These are phyloP conservation scores for Pleurotus giganteus DNA, from an alignment of 768 basidiomycete genomes.

Conservation along the genomic window DNA sequence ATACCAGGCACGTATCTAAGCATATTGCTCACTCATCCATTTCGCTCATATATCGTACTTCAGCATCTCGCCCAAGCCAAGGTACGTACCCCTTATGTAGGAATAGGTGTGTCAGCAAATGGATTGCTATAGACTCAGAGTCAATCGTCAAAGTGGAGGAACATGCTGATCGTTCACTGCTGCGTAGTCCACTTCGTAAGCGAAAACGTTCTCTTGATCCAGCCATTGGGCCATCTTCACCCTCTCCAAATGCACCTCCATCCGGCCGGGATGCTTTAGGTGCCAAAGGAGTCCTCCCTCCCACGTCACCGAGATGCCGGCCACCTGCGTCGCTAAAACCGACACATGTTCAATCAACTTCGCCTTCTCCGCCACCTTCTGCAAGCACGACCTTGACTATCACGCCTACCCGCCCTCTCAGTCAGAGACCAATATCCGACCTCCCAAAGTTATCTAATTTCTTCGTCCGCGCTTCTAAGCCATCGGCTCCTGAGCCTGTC, in stretches of 20 bases:
- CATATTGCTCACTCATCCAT: no score
- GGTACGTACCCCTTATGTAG: no score
- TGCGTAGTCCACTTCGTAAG: neutral
- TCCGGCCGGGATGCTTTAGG: no score
- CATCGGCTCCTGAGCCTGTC: neutral
- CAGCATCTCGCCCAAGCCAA: no score
- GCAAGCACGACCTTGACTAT: neutral
- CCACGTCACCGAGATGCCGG: no score
- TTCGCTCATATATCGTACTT: no score
- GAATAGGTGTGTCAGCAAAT: no score
- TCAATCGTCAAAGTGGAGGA: neutral
- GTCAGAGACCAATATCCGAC: neutral
- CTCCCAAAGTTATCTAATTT: slow-evolving; percentile 1
- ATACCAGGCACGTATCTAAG: no score
- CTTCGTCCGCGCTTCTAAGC: slow-evolving; percentile 2
- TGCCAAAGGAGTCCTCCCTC: no score
- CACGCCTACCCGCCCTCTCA: neutral
- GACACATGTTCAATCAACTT: neutral
- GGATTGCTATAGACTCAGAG: neutral
- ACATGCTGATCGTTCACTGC: neutral
- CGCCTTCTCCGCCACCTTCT: neutral
- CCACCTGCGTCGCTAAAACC: no score
- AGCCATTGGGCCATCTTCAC: neutral
- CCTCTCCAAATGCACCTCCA: no score
- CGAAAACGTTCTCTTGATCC: slow-evolving; percentile 3